Evolutionary conservation across 495 filamentous ascomycete genomes (phyloP).

Genomic region (Arthonia radiata): DNA sequence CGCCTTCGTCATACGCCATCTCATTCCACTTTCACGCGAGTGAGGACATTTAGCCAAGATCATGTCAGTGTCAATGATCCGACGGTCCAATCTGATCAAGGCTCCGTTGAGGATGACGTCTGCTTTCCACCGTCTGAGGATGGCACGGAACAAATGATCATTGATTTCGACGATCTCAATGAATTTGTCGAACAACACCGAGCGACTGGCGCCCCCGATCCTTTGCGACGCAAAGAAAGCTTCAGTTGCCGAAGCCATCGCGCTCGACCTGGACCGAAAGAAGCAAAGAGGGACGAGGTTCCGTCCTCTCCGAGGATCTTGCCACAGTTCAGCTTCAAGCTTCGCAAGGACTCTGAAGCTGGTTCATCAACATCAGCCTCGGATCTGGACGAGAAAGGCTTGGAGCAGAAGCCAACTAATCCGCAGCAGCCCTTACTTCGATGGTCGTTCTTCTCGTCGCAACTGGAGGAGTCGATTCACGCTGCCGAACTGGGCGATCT

Average conservation of each 20-base stretch:
- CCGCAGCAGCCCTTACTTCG: no score
- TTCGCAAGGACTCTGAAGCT: no score
- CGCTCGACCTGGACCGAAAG: conserved; percentile 31
- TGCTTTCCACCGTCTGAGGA: conserved; percentile 43
- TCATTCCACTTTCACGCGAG: conserved; percentile 32
- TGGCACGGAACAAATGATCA: conserved; percentile 29
- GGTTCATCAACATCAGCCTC: no score
- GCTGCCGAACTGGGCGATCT: conserved; percentile 70
- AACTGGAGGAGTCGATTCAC: conserved; percentile 74
- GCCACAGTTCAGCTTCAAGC: no score
- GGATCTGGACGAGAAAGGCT: no score
- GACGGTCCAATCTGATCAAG: conserved; percentile 15
- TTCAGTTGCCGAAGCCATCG: conserved; percentile 24
- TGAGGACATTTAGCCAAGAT: conserved; percentile 37
- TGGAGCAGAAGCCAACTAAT: no score
- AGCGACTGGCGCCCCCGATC: conserved; percentile 10
- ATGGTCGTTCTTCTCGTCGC: conserved; percentile 90
- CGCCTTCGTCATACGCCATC: conserved; percentile 50
- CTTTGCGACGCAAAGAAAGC: conserved; percentile 22
- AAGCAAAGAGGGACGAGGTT: conserved; percentile 8
- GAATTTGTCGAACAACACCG: conserved; percentile 44
- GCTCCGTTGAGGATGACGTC: conserved; percentile 50
- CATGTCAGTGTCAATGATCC: conserved; percentile 22
- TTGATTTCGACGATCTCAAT: conserved; percentile 77
- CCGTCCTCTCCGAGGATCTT: no score